Conservation (phyloP, 2,329 filamentous ascomycete species). For the Pestalotiopsis sp. region DNA sequence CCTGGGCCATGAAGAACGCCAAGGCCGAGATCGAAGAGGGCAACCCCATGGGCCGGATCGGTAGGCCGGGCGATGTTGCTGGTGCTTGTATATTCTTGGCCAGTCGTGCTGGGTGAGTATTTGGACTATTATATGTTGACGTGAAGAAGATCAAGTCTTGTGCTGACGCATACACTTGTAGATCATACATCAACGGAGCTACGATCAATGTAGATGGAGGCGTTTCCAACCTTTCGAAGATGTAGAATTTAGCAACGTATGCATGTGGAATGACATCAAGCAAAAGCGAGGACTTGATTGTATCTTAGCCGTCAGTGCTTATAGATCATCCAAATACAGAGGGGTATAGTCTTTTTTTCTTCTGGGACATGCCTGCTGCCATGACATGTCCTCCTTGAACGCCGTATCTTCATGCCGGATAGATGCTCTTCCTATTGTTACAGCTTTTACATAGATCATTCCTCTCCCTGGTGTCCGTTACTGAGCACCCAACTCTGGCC, state of each 20-base stretch:
- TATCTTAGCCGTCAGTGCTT: not conserved
- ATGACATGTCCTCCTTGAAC: not conserved
- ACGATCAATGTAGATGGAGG: conserved; percentile 67
- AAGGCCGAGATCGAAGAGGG: conserved; percentile 56
- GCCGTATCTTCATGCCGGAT: not conserved
- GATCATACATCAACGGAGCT: conserved; percentile 65
- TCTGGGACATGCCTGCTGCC: not conserved
- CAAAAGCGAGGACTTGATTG: not conserved
- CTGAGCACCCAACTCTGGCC: conserved; percentile 22
- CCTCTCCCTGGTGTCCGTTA: not conserved
- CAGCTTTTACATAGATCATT: not conserved
- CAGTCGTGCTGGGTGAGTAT: conserved; percentile 62
- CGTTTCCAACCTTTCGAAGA: conserved; percentile 44
- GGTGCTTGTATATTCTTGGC: conserved; percentile 72
- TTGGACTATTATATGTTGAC: not conserved
- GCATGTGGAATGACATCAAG: not conserved
- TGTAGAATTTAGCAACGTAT: conserved; percentile 33
- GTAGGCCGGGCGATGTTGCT: conserved; percentile 69
- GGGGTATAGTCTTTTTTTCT: conserved; percentile 11
- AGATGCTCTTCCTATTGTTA: not conserved
- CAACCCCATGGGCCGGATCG: conserved; percentile 70
- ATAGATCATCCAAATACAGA: conserved; percentile 2
- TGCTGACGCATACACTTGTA: conserved; percentile 17
- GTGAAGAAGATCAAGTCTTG: not conserved
- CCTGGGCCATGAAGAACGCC: conserved; percentile 57